Evolutionary conservation across 176 grass and related monocot genomes (phyloP).

Genomic region (Cenchrus americanus): DNA sequence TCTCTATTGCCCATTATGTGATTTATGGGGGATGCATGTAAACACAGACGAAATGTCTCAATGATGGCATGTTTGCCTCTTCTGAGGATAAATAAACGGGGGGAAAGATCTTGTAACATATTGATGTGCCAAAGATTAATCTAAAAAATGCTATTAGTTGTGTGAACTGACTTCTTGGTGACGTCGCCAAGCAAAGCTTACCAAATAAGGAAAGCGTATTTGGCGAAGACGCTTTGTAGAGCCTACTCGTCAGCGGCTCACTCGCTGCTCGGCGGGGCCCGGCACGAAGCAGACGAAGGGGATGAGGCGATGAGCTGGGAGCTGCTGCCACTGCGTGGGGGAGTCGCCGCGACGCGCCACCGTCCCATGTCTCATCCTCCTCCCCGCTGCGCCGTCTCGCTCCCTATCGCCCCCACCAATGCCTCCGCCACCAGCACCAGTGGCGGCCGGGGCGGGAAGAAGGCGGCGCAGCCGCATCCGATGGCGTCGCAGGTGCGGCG

Average conservation of each 20-base stretch:
- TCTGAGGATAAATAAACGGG: background rate
- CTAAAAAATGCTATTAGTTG: no score
- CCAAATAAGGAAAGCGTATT: background rate
- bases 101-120: background rate
- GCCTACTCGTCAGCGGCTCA: background rate
- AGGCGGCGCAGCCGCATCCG: conserved; percentile 29
- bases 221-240: background rate
- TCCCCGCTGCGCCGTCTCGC: conserved; percentile 36
- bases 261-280: conserved; percentile 1
- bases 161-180: no score
- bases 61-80: background rate
- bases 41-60: background rate
- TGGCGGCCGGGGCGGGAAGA: background rate
- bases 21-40: background rate
- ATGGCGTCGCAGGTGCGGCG: conserved; percentile 58
- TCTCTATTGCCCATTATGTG: background rate
- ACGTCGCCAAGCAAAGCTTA: background rate
- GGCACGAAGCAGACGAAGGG: conserved; percentile 20
- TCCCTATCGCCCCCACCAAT: background rate
- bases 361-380: conserved; percentile 41
- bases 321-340: conserved; percentile 3
- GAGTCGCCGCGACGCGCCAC: conserved; percentile 21
- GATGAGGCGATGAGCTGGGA: conserved; percentile 53
- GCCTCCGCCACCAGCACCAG: background rate
- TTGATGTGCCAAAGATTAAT: background rate